Evolutionary conservation across 164 flowering plant species (phyloP).

Genomic region (Liquidambar formosana): DNA sequence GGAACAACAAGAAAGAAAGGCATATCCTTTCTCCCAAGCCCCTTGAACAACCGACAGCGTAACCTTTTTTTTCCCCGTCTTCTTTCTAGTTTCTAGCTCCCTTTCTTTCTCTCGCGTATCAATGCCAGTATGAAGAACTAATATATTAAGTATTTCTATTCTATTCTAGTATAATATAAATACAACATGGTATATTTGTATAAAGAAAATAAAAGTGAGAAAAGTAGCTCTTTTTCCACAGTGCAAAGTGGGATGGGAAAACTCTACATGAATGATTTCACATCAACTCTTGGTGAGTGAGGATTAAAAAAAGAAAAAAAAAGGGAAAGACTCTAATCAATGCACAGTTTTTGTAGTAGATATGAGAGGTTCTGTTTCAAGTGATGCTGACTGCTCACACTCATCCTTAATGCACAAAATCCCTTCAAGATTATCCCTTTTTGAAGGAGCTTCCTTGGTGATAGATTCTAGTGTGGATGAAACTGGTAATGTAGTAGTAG

Average conservation of each 20-base stretch:
- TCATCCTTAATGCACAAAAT: constrained; percentile 41
- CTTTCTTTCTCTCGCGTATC: too few relatives aligned
- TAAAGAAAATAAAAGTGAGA: background rate
- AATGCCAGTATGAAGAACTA: constrained; percentile 4
- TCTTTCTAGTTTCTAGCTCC: constrained; percentile 8
- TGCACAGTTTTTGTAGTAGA: constrained; percentile 20
- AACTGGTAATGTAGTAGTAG: constrained; percentile 23
- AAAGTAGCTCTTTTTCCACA: background rate
- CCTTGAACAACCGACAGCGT: constrained; percentile 47
- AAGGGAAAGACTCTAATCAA: constrained; percentile 15
- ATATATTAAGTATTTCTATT: constrained; percentile 4
- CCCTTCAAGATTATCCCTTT: constrained; percentile 39
- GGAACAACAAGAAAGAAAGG: constrained; percentile 35
- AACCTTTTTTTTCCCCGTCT: constrained; percentile 21
- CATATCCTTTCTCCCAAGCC: constrained; percentile 26
- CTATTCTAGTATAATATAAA: constrained; percentile 2
- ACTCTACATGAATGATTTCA: constrained; percentile 18
- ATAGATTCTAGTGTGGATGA: constrained; percentile 10
- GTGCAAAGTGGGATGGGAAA: background rate
- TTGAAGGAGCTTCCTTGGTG: constrained; percentile 14
- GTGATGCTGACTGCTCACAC: constrained; percentile 38
- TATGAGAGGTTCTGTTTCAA: constrained; percentile 68
- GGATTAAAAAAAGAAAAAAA: constrained; percentile 10
- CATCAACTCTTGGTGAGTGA: constrained; percentile 15
- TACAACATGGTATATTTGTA: background rate